These are phyloP conservation scores for Porosira glacialis DNA, from an alignment of 352 stramenopile species.

Conservation along the genomic window DNA sequence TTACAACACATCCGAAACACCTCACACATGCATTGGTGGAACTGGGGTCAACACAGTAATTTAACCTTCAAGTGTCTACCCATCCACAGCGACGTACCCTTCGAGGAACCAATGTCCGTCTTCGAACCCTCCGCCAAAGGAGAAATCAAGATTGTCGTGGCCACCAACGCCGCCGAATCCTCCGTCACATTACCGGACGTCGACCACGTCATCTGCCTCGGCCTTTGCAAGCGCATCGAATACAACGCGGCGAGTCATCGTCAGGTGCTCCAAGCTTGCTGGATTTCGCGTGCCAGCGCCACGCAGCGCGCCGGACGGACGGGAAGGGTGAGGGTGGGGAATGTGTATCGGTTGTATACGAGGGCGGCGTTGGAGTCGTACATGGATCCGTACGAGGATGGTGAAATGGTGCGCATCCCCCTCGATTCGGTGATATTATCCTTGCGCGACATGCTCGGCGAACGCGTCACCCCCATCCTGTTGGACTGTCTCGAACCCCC, in stretches of 20 bases:
- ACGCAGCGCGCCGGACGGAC: conserved; percentile 81
- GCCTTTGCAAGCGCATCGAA: conserved; percentile 88
- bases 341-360: conserved; percentile 90
- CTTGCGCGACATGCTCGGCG: conserved; percentile 79
- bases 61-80: too few species aligned
- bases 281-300: conserved; percentile 90
- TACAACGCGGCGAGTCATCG: conserved; percentile 79
- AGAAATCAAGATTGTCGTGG: conserved; percentile 83
- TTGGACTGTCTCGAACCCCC: conserved; percentile 80
- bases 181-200: conserved; percentile 94
- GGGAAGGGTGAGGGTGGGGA: too few species aligned
- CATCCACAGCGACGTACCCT: conserved; percentile 31
- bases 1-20: conserved; percentile 40
- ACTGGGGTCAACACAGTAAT: too few species aligned
- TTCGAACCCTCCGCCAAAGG: conserved; percentile 25
- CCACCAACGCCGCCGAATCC: conserved; percentile 95
- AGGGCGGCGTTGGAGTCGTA: conserved; percentile 61
- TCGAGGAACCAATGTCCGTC: conserved; percentile 34
- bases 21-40: too few species aligned
- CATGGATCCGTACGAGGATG: conserved; percentile 74
- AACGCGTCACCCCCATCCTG: conserved; percentile 74
- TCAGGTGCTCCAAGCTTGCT: conserved; percentile 79
- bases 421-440: conserved; percentile 81
- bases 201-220: conserved; percentile 93
- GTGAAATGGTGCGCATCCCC: conserved; percentile 80